These are phyloP conservation scores for Infundibulicybe gibba DNA, from an alignment of 768 basidiomycete genomes.

Conservation along the genomic window DNA sequence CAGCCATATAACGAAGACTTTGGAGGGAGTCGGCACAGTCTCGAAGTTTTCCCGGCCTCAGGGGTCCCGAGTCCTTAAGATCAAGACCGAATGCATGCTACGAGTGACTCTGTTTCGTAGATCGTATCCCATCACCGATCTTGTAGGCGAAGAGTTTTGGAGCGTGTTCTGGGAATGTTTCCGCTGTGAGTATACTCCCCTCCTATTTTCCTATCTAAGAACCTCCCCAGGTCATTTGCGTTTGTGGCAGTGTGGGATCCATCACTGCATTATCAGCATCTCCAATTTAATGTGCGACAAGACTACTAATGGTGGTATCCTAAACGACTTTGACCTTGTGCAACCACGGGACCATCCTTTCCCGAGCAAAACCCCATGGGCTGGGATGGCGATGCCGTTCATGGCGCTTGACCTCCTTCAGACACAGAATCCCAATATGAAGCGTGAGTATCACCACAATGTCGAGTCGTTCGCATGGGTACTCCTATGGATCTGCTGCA, in stretches of 20 bases:
- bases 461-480: constrained; percentile 7
- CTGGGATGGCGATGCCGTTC: constrained; percentile 11
- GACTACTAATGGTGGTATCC: constrained; percentile 11
- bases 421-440: background rate
- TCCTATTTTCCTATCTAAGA: background rate
- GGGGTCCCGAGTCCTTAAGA: background rate
- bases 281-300: constrained; percentile 24
- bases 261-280: constrained; percentile 26
- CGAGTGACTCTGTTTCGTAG: background rate
- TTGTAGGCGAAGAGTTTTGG: background rate
- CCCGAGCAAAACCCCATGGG: background rate
- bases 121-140: background rate
- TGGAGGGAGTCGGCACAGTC: background rate
- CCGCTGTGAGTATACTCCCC: constrained; percentile 3
- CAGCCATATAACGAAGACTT: too few species aligned
- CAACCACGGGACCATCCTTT: constrained; percentile 17
- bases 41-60: background rate
- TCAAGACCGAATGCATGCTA: background rate
- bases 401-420: constrained; percentile 3
- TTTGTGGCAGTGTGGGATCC: constrained; percentile 20
- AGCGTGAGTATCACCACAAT: constrained; percentile 3
- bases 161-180: constrained; percentile 2
- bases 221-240: constrained; percentile 17
- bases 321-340: constrained; percentile 28
- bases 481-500: background rate